Conservation (phyloP, 2,329 filamentous ascomycete species). For the Xylaria sp. region DNA sequence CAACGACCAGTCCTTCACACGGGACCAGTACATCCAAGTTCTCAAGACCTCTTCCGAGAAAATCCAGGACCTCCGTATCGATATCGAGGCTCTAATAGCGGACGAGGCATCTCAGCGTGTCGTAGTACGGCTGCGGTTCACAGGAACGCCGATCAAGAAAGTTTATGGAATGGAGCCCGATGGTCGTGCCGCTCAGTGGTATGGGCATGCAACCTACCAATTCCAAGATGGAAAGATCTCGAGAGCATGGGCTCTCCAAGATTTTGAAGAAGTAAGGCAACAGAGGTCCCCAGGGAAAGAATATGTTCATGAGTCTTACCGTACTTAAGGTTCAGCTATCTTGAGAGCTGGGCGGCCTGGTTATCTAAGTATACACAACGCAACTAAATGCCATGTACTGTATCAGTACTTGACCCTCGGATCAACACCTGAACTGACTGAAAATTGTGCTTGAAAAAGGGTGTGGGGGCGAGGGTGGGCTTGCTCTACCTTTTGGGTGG, state of each 20-base stretch:
- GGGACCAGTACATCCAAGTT: neutral
- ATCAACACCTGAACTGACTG: too few relatives aligned
- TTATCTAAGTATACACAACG: too few relatives aligned
- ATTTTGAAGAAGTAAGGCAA: constrained; percentile 19
- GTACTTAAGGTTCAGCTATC: neutral
- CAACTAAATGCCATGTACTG: too few relatives aligned
- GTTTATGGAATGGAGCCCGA: constrained; percentile 14
- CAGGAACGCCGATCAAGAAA: constrained; percentile 14
- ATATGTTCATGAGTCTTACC: neutral
- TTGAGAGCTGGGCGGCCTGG: too few relatives aligned
- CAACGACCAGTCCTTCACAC: constrained; percentile 13
- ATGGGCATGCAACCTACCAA: constrained; percentile 22
- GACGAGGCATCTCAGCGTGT: constrained; percentile 22
- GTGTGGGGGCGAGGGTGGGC: too few relatives aligned
- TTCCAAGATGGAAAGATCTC: constrained; percentile 22
- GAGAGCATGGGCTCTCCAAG: constrained; percentile 21
- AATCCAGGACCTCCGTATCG: constrained; percentile 19
- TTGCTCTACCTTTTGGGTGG: too few relatives aligned
- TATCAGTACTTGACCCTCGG: too few relatives aligned
- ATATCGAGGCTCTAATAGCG: constrained; percentile 18
- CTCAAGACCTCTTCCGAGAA: neutral
- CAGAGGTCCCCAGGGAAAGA: constrained; percentile 1
- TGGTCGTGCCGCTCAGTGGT: constrained; percentile 12
- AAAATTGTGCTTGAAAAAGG: too few relatives aligned
- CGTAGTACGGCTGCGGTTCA: constrained; percentile 21